Base-by-base conservation (phyloP, 176 grass and related monocot genomes). In the Microstegium vimineum region DNA sequence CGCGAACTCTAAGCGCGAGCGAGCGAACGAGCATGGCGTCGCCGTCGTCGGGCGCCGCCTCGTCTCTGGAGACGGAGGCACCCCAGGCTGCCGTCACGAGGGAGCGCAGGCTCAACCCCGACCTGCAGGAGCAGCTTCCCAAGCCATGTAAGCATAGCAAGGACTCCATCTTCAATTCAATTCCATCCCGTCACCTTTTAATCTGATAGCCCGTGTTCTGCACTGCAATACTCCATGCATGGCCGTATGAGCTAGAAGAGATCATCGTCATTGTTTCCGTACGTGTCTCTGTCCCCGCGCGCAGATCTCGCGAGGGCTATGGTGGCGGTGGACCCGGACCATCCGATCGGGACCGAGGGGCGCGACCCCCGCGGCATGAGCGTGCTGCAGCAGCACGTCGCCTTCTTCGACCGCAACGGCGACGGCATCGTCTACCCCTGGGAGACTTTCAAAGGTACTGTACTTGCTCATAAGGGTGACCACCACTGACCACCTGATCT, bases 381-480 rank as follows among this genome's bases (percentile, higher is more conserved):
- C 34, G 91, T 93, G 66, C 76, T 94, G 10, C 92, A 94, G 87
- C 89, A 94, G 71, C 92, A 94, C 74, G 92, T 34, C 1, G 62
- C 92, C 41, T 94, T 91, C 86, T 94, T 94, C 74, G 89, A 94
- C 81, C 67, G 81, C 76, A 85, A 91, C 57, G 90, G 87, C 52
- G 80, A 91, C 82, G 92, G 92, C 12, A 20, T 91, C 62, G 26
- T 94, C 40, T 75, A 94, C 73, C 92, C 92, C 2, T 77, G 75
- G 75, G 36, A 78, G 2, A 46, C 60, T 10, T 94, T 88, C 15
- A 62, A 86, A 84, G 91, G 91, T 90, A 33, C n/a, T n/a, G n/a
- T n/a, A n/a, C n/a, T n/a, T n/a, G n/a, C n/a, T n/a, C n/a, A n/a
- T n/a, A n/a, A n/a, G n/a, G 2, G 12, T 10, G 20, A 47, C 8